Evolutionary conservation across 345 rosid species (phyloP).

Genomic region (Arabidopsis arenosa): DNA sequence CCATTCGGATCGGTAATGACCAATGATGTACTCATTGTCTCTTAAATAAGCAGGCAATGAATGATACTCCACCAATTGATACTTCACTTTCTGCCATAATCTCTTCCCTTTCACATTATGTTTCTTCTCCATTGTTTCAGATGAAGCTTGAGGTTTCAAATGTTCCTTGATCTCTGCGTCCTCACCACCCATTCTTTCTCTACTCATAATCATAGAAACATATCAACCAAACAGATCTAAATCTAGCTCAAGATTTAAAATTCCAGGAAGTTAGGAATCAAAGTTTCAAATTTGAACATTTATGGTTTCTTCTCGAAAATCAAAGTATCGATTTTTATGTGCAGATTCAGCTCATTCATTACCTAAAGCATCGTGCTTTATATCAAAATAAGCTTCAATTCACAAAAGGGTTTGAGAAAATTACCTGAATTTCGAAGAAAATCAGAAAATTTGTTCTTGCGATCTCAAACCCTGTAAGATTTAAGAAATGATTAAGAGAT

Average conservation of each 20-base stretch:
- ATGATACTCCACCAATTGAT: constrained; percentile 91
- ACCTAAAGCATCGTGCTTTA: not conserved
- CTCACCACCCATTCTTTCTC: constrained; percentile 49
- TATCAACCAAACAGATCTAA: constrained; percentile 28
- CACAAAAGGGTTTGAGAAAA: not conserved
- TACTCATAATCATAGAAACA: constrained; percentile 8
- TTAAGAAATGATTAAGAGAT: not conserved
- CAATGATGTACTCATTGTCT: constrained; percentile 86
- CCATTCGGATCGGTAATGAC: constrained; percentile 93
- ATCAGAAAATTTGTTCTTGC: constrained; percentile 28
- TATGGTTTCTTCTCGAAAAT: not conserved
- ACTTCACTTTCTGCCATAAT: constrained; percentile 85
- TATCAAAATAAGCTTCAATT: not conserved
- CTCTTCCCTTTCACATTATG: constrained; percentile 77
- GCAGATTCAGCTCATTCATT: not conserved
- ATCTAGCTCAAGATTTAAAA: not conserved
- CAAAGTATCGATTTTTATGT: not conserved
- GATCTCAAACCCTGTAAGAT: constrained; percentile 17
- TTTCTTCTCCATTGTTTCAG: constrained; percentile 55
- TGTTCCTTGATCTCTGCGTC: constrained; percentile 35
- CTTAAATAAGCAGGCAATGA: constrained; percentile 79
- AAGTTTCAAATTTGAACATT: not conserved
- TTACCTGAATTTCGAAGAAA: constrained; percentile 20
- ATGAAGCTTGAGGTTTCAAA: constrained; percentile 21
- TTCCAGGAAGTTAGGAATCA: not conserved